phyloP scores from a whole-genome alignment of 129 eudicot genomes.

The carrot (Daucus carota) region DH1_v3.0 NC_030382.2:46007501-46008000 shows the following conservation, averaged over 20 bases:
- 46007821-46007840: not conserved
- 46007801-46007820: not conserved
- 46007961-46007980: not conserved
- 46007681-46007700: not conserved
- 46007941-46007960: constrained; percentile 12
- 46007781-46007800: not conserved
- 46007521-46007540: constrained; percentile 86
- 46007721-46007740: not conserved
- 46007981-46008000: not conserved
- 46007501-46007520: constrained; percentile 84
- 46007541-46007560: constrained; percentile 47
- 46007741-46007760: not conserved
- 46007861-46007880: constrained; percentile 87
- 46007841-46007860: not conserved
- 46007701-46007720: not conserved
- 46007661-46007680: not conserved
- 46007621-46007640: not conserved
- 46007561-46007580: not conserved
- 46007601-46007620: not conserved
- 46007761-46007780: not conserved
- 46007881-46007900: constrained; percentile 95
- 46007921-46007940: constrained; percentile 13
- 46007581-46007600: not conserved
- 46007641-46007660: not conserved
- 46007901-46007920: constrained; percentile 93